Evolutionary conservation across 2,329 filamentous ascomycete species (phyloP), one percentile per base, ranked within the genome.

Genomic region (Tolypocladium endophyticum): DNA sequence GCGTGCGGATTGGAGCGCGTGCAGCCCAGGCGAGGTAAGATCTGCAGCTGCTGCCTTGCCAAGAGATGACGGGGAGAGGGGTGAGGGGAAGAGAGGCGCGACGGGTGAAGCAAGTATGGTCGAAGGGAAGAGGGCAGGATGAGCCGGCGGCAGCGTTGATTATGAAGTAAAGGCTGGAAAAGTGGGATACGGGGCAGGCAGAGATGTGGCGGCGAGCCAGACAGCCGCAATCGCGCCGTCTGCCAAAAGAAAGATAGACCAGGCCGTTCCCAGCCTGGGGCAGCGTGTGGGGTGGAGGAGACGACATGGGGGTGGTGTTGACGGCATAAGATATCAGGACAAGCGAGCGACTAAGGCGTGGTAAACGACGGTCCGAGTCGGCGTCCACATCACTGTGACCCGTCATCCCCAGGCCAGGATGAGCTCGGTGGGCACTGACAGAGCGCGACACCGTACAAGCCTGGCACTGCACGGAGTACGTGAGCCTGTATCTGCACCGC

Each of bases 201-300:
- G 50, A 52, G 47, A 52, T 52, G 47, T 52, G 47, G 47, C 47
- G 30, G 25, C 16, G 47, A 20, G 47, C 47, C 47, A 33, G 7
- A 20, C 23, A 50, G 25, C 25, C 45, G 23, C 12, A 28, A 25
- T 28, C 3, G 28, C 28, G 47, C 47, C n/a, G 23, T 16, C 45
- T 7, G 45, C 25, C 11, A n/a, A 53, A 35, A n/a, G 30, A 33
- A 53, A 35, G 50, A 53, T 35, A 43, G 55, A n/a, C 55, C 55
- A 56, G 55, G 55, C 55, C 55, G 38, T 56, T 56, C 55, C 39
- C 55, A 56, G 38, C 55, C 55, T 56, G 54, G 54, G 54, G 54
- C 54, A 39, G 28, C 23, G 35, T 28, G 33, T 28, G 23, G 38
- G 41, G 54, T 56, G 54, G 54, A 33, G 54, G 54, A 33, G 55